Conservation (phyloP, 75 land plant genomes). For the Pseudotsuga menziesii region DNA sequence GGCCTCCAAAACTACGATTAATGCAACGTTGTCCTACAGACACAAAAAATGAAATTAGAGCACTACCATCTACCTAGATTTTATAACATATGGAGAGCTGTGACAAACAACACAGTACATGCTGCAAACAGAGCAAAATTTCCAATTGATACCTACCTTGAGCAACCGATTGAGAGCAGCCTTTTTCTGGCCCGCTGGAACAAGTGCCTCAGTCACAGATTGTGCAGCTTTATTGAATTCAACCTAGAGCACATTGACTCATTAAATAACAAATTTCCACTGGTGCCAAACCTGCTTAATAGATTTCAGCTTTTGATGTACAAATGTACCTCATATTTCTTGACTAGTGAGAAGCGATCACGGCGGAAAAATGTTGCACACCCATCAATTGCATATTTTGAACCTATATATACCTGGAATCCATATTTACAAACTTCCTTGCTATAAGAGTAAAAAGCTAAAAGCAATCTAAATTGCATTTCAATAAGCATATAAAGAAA, state of each 20-base stretch:
- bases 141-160: constrained; percentile 11
- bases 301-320: not conserved
- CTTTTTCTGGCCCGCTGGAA: constrained; percentile 19
- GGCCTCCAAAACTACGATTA: constrained; percentile 18
- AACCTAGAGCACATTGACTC: constrained; percentile 14
- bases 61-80: not conserved
- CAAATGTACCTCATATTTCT: constrained; percentile 40
- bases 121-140: not conserved
- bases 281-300: not conserved
- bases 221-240: constrained; percentile 51
- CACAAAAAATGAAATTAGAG: not conserved
- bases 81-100: not conserved
- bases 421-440: not conserved
- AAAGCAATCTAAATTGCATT: too few species aligned
- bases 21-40: constrained; percentile 29
- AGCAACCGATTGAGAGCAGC: constrained; percentile 29
- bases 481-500: too few species aligned
- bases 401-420: constrained; percentile 42
- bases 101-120: not conserved
- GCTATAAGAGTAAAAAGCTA: too few species aligned
- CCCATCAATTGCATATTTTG: constrained; percentile 37
- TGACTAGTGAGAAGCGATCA: constrained; percentile 36
- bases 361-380: constrained; percentile 51
- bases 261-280: not conserved
- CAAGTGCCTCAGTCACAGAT: constrained; percentile 31